A percentile compares a stretch with the other conserved stretches of the same genome.
These are phyloP conservation scores for Podaxis rugospora DNA, from an alignment of 768 basidiomycete species.

Conservation along the genomic window DNA sequence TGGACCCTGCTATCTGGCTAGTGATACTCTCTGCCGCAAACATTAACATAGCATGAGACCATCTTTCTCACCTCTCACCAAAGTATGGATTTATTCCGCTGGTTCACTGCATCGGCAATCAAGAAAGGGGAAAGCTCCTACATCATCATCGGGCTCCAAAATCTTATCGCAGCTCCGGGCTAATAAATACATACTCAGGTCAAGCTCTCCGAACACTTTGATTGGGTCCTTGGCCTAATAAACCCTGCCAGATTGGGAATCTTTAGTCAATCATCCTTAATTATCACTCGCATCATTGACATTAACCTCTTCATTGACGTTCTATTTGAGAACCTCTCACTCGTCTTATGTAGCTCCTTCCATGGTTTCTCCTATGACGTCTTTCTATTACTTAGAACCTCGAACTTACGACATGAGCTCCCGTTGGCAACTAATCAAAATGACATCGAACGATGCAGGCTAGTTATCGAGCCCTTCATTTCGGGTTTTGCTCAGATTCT, in stretches of 20 bases:
- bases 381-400: not conserved
- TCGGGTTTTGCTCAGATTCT: not conserved
- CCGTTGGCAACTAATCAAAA: not conserved
- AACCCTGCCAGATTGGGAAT: not conserved
- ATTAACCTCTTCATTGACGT: not conserved
- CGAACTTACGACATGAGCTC: not conserved
- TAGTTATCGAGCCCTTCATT: not conserved
- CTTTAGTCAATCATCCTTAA: not conserved
- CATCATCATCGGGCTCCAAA: not conserved
- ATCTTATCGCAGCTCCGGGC: not conserved
- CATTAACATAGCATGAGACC: too few species aligned
- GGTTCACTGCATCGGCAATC: not conserved
- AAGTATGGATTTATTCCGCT: not conserved
- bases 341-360: not conserved
- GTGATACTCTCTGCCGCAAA: not conserved
- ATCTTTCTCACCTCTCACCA: not conserved
- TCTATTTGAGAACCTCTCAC: not conserved
- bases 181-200: not conserved
- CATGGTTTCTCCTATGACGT: not conserved
- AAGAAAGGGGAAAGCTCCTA: not conserved
- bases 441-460: not conserved
- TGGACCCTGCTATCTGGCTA: too few species aligned
- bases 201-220: not conserved
- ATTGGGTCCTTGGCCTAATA: not conserved
- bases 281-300: not conserved